Evolutionary conservation across 1,139 yeast genomes (phyloP), one percentile per base, ranked within the genome.

Genomic region (Saccharomyces uvarum): DNA sequence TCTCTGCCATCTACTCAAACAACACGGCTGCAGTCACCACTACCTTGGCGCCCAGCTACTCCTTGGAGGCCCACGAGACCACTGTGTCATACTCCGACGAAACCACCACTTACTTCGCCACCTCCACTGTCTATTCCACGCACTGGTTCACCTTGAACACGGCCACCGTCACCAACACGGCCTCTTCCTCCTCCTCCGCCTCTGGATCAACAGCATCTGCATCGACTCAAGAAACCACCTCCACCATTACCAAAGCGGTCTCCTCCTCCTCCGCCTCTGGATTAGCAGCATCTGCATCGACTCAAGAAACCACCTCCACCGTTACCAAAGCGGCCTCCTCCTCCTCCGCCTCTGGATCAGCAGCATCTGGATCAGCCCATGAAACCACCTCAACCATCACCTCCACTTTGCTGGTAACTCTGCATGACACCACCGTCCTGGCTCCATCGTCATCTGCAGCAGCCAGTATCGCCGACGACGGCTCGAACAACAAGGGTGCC

Each of bases 401-500:
- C 2, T 51, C 53, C n/a, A 51, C 53, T 19, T 38, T 38, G 44
- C n/a, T 38, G 44, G 7, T 38, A 16, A 38, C 44, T 11, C 44
- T 38, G 16, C 44, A 51, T 53, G 19, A 51, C 16, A 42, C 46
- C 16, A 48, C 53, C 24, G 41, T 48, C 7, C 21, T 48, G 19
- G 16, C 42, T 8, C 41, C 44, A 16, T 48, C 44, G 14, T 48
- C 53, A 51, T 51, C 44, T 19, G 19, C 44, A 16, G 44, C n/a
- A 16, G 44, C 61, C 13, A 38, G 44, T 38, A 9, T 38, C 28
- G 54, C 57, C 19, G 61, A 60, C 14, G 38, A 52, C 47, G 57
- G 59, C 28, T 57, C 65, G 4, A 55, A 61, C 38, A 50, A 58
- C 48, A 57, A 63, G 9, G 51, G 61, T 41, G 57, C 60, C 9